phyloP scores from a whole-genome alignment of 179 eudicot genomes.

The Spinacia oleracea region DNA sequence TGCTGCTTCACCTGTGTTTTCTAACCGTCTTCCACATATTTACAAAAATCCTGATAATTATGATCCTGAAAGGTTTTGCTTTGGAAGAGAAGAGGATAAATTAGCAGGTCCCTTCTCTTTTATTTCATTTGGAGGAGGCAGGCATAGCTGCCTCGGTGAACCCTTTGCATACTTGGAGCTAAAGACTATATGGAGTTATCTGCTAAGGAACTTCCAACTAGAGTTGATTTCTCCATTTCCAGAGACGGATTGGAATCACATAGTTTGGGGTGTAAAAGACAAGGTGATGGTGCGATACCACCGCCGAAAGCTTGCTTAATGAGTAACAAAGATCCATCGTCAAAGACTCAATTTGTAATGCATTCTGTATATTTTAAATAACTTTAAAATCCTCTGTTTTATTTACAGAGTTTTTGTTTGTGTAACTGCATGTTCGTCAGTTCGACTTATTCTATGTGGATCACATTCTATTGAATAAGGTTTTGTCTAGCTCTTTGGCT shows the following conservation, averaged over 20 bases:
- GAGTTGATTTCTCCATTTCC: slow-evolving; percentile 86
- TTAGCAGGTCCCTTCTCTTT: slow-evolving; percentile 74
- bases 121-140: slow-evolving; percentile 81
- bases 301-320: slow-evolving; percentile 52
- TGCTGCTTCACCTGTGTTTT: slow-evolving; percentile 85
- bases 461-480: too few species aligned
- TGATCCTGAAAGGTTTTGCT: slow-evolving; percentile 72
- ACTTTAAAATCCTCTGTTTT: too few species aligned
- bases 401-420: too few species aligned
- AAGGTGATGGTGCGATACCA: slow-evolving; percentile 83
- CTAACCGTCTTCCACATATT: slow-evolving; percentile 71
- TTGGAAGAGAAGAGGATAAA: slow-evolving; percentile 86
- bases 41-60: slow-evolving; percentile 63
- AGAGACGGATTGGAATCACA: slow-evolving; percentile 85
- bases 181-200: slow-evolving; percentile 84
- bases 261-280: too few species aligned
- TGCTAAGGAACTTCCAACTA: slow-evolving; percentile 75
- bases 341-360: too few species aligned
- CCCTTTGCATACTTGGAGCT: slow-evolving; percentile 86
- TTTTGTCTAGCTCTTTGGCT: too few species aligned
- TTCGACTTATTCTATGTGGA: too few species aligned
- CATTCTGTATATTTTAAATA: too few species aligned
- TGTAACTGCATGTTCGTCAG: too few species aligned
- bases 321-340: slow-evolving; percentile 12
- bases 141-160: slow-evolving; percentile 89